A percentile compares a stretch with the other conserved stretches of the same genome.
Conservation (phyloP, 2,329 filamentous ascomycete species). For the Trichoderma sp. region DNA sequence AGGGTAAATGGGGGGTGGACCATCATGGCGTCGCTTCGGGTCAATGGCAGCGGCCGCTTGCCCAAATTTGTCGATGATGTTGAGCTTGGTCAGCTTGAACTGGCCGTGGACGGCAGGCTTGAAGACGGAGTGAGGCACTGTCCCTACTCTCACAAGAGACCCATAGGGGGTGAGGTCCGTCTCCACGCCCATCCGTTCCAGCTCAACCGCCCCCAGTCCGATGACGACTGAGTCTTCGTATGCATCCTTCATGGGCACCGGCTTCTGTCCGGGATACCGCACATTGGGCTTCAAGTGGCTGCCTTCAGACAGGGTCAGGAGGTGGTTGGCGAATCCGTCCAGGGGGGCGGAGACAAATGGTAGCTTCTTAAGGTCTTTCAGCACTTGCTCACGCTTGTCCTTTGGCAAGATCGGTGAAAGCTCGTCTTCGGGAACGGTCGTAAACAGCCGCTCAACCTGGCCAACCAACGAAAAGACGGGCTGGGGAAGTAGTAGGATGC, state of each 20-base stretch:
- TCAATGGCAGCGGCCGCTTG: not conserved
- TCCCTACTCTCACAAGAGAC: not conserved
- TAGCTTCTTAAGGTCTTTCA: not conserved
- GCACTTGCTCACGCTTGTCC: too few relatives aligned
- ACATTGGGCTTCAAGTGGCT: not conserved
- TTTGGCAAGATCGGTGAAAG: too few relatives aligned
- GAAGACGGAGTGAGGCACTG: not conserved
- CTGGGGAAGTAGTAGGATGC: not conserved
- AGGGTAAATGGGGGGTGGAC: not conserved
- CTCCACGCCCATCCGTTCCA: not conserved
- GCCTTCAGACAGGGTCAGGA: not conserved
- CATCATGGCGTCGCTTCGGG: slow-evolving; percentile 29
- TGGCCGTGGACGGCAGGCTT: slow-evolving; percentile 22
- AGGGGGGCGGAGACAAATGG: not conserved
- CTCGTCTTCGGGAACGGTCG: too few relatives aligned
- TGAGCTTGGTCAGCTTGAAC: slow-evolving; percentile 5
- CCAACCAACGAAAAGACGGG: not conserved
- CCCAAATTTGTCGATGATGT: slow-evolving; percentile 25
- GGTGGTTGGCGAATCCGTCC: not conserved
- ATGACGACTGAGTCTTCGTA: too few relatives aligned
- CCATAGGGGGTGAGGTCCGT: not conserved
- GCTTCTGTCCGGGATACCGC: too few relatives aligned
- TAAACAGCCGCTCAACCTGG: too few relatives aligned
- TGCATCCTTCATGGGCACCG: too few relatives aligned
- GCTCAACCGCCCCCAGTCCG: not conserved